A percentile compares a stretch with the other conserved stretches of the same genome.
These are phyloP conservation scores for Polyplosphaeria fusca DNA, from an alignment of 495 filamentous ascomycete species.

Conservation along the genomic window DNA sequence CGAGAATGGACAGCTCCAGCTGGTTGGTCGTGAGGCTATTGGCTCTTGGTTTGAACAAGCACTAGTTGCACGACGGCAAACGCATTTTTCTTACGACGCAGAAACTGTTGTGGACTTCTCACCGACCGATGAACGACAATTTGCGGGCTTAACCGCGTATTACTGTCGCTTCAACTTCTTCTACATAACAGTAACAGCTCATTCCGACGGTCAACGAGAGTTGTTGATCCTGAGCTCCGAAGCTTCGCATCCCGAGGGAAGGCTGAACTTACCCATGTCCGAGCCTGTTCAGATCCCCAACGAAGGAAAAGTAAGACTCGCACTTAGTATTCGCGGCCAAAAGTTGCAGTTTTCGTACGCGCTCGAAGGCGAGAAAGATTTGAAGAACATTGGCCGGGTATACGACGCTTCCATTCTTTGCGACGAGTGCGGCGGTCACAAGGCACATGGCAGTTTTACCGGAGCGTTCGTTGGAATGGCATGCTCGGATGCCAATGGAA, in stretches of 20 bases:
- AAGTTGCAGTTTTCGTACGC: slow-evolving; percentile 53
- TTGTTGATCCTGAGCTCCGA: slow-evolving; percentile 52
- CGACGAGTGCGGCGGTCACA: slow-evolving; percentile 57
- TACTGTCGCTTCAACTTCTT: slow-evolving; percentile 60
- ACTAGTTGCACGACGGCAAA: slow-evolving; percentile 52
- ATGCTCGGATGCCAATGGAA: slow-evolving; percentile 53
- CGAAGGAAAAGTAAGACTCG: slow-evolving; percentile 51
- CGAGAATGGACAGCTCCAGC: slow-evolving; percentile 41
- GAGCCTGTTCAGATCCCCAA: slow-evolving; percentile 47
- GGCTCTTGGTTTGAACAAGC: slow-evolving; percentile 58
- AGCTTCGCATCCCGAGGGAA: slow-evolving; percentile 49
- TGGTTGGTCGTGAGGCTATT: slow-evolving; percentile 51
- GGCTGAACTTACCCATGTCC: slow-evolving; percentile 40
- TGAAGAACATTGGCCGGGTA: slow-evolving; percentile 51
- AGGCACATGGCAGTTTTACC: slow-evolving; percentile 55
- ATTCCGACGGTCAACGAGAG: slow-evolving; percentile 53
- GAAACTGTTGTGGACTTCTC: slow-evolving; percentile 53
- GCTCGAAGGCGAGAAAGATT: slow-evolving; percentile 39
- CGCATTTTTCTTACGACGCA: slow-evolving; percentile 56
- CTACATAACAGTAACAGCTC: slow-evolving; percentile 55
- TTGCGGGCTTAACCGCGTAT: slow-evolving; percentile 55
- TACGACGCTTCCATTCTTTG: slow-evolving; percentile 53
- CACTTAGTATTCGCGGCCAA: slow-evolving; percentile 47
- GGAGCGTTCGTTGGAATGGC: slow-evolving; percentile 57
- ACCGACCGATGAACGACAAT: slow-evolving; percentile 54